Evolutionary conservation across 371 early-diverging fungal species (phyloP).

Genomic region (Syncephalastrum racemosum): DNA sequence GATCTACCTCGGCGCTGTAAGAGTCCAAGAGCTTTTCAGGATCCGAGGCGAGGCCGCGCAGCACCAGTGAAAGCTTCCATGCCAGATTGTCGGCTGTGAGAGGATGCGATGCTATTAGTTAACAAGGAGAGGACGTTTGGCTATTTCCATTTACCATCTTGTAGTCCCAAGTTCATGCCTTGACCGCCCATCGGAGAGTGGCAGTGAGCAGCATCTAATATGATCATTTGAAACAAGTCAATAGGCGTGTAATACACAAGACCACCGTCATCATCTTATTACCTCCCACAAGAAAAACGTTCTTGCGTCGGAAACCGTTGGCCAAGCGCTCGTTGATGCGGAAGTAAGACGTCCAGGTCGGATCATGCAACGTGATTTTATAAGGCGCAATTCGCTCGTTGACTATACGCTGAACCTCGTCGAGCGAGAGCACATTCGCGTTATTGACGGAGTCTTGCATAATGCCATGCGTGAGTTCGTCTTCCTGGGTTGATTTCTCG

Average conservation of each 20-base stretch:
- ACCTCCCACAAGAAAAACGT: slow-evolving; percentile 41
- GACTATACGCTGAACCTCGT: slow-evolving; percentile 4
- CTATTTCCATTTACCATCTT: slow-evolving; percentile 32
- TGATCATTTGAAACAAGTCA: too few relatives aligned
- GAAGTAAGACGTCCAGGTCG: slow-evolving; percentile 25
- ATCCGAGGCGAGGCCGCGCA: slow-evolving; percentile 20
- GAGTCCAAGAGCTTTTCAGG: slow-evolving; percentile 37
- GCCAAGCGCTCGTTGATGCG: slow-evolving; percentile 41
- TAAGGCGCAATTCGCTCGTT: slow-evolving; percentile 1
- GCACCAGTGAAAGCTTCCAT: slow-evolving; percentile 43
- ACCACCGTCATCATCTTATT: background rate
- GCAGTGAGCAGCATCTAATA: slow-evolving; percentile 42
- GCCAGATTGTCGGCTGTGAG: slow-evolving; percentile 38
- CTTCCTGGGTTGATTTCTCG: slow-evolving; percentile 34
- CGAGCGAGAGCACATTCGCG: slow-evolving; percentile 1
- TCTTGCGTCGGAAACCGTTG: slow-evolving; percentile 28
- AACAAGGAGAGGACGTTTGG: too few relatives aligned
- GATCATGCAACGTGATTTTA: slow-evolving; percentile 1
- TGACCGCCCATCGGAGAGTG: slow-evolving; percentile 38
- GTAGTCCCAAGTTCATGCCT: slow-evolving; percentile 41
- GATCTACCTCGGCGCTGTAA: slow-evolving; percentile 27
- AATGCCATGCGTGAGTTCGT: slow-evolving; percentile 24
- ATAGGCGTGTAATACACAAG: too few relatives aligned
- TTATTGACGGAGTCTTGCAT: background rate
- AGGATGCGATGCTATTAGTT: background rate